Base-by-base conservation (phyloP, 2,329 filamentous ascomycete genomes). In the Fusarium verticillioides region DNA sequence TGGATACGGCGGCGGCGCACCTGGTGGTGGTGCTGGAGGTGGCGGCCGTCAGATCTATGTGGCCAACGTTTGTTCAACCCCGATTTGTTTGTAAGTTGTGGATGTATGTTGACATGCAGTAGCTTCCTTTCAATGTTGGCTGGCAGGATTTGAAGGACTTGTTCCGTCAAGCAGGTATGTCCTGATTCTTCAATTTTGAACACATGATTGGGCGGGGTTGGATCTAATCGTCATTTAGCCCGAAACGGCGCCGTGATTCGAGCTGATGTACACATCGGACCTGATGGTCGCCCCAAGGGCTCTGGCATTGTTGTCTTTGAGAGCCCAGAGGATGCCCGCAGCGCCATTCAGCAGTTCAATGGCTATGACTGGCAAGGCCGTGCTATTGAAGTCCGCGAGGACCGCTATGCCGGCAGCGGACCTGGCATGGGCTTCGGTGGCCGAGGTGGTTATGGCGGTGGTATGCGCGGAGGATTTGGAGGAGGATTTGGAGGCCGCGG, bases 91-190 rank as follows among this genome's bases (percentile, higher is more conserved):
- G 50, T 43, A 57, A 26, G 36, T 57, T 32, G 42, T 73, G 68
- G 63, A 73, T n/a, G 52, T 40, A 50, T 74, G 40, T 70, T 77
- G 57, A 66, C 73, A 62, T 37, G 36, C 64, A 74, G 46, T 84
- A 99, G 96, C 93, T 99, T 78, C 96, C 96, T 26, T 99, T 95
- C 86, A 97, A 94, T 75, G 94, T 97, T 78, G 96, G 96, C 82
- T 99, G 96, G 96, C 96, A 99, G 85, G 96, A 99, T 84, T 87
- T 99, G 78, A 99, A 99, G 86, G 96, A 99, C 84, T 89, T 99
- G 76, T 99, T 99, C 89, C 94, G 96, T 81, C 95, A 98, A 89
- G 95, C 96, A 85, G 94, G 95, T 97, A 88, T 89, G 94, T 88
- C 57, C 47, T 53, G 18, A 16, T 56, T 26, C 28, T 19, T 26